phyloP scores from a whole-genome alignment of 306 rosid genomes.

The Biancaea sappan region DNA sequence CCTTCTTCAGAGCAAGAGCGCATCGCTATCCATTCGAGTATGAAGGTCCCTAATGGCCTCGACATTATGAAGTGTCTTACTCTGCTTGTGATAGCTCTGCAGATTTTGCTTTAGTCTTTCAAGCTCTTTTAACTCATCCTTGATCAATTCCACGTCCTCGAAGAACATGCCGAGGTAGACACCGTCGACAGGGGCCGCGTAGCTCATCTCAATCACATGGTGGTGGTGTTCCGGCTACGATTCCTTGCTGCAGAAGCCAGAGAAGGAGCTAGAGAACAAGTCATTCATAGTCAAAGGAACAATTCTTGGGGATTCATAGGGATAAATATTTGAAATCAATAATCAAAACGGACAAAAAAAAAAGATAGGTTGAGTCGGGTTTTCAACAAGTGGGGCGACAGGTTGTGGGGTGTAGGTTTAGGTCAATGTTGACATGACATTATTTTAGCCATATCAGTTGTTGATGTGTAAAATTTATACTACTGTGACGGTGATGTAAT shows the following conservation, averaged over 20 bases:
- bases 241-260: conserved; percentile 46
- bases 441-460: too few species aligned
- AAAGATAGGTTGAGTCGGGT: too few species aligned
- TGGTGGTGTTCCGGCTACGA: conserved; percentile 46
- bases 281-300: conserved; percentile 48
- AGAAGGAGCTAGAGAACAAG: conserved; percentile 59
- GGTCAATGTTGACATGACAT: too few species aligned
- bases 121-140: conserved; percentile 68
- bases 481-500: too few species aligned
- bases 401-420: too few species aligned
- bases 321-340: neutral
- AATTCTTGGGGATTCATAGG: neutral
- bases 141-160: conserved; percentile 60
- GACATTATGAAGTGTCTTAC: conserved; percentile 72
- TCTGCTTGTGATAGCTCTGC: conserved; percentile 53
- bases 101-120: conserved; percentile 50
- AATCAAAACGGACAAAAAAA: neutral
- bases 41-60: conserved; percentile 66
- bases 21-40: conserved; percentile 71
- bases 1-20: conserved; percentile 62
- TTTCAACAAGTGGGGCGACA: too few species aligned
- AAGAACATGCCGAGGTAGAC: conserved; percentile 62
- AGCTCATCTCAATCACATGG: conserved; percentile 59
- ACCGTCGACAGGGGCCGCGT: conserved; percentile 22
- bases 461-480: too few species aligned